Evolutionary conservation across 2,329 filamentous ascomycete genomes (phyloP).

Genomic region (Botrytis fabae): DNA sequence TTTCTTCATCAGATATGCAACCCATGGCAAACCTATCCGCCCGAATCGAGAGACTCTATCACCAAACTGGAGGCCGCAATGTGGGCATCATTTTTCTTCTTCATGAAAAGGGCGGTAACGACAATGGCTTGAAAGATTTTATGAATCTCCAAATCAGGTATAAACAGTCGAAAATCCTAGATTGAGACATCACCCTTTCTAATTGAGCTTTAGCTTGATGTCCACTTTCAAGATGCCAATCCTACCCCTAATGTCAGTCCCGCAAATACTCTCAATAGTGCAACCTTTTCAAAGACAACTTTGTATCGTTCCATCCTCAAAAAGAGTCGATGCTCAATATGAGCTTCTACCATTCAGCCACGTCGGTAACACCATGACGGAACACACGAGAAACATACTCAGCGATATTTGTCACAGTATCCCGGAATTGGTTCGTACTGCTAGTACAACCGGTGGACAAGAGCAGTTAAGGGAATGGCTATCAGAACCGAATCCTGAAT

Average conservation of each 20-base stretch:
- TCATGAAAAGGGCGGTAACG: constrained; percentile 27
- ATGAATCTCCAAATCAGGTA: constrained; percentile 40
- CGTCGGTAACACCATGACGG: constrained; percentile 34
- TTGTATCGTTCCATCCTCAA: constrained; percentile 18
- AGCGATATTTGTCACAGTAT: constrained; percentile 38
- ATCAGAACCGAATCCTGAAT: constrained; percentile 25
- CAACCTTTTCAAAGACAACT: constrained; percentile 37
- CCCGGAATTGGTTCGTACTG: constrained; percentile 33
- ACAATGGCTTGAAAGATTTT: constrained; percentile 33
- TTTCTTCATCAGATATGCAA: constrained; percentile 36
- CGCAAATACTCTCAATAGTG: constrained; percentile 33
- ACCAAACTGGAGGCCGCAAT: constrained; percentile 37
- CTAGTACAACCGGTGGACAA: constrained; percentile 34
- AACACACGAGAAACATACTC: constrained; percentile 40
- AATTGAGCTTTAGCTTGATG: constrained; percentile 33
- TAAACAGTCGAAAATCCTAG: not conserved
- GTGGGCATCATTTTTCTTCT: constrained; percentile 41
- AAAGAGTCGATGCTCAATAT: constrained; percentile 23
- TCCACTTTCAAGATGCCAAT: constrained; percentile 37
- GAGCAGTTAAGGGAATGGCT: constrained; percentile 33
- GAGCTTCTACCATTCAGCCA: constrained; percentile 39
- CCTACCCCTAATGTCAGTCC: constrained; percentile 34
- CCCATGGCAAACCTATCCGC: constrained; percentile 25
- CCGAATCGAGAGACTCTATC: constrained; percentile 39
- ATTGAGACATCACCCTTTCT: not conserved